phyloP scores from a whole-genome alignment of 805 yeast species.

The Lipomyces kockii region DNA sequence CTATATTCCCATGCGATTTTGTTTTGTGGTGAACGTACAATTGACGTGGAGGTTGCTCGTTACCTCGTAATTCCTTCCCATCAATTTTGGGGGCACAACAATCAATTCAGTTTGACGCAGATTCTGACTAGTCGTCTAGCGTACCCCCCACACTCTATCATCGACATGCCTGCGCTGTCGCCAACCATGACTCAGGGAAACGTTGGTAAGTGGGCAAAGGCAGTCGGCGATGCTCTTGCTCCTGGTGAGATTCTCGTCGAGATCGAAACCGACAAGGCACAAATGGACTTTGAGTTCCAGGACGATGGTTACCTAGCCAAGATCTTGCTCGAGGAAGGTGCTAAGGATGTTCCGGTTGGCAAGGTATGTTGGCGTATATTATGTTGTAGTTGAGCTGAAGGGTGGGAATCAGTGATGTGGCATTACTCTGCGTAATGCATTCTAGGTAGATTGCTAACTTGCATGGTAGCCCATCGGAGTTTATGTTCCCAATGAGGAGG shows the following conservation, averaged over 20 bases:
- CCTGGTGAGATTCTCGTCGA: conserved; percentile 97
- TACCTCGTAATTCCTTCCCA: no score
- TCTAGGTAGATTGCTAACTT: conserved; percentile 1
- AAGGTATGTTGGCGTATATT: conserved; percentile 44
- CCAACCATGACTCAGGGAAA: conserved; percentile 99
- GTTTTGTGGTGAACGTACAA: neutral
- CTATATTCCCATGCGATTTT: neutral
- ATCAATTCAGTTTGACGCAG: neutral
- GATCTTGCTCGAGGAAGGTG: conserved; percentile 78
- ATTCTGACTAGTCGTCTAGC: conserved; percentile 18
- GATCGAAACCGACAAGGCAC: conserved; percentile 96
- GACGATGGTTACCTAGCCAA: conserved; percentile 94
- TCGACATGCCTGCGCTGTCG: conserved; percentile 98
- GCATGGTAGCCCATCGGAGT: conserved; percentile 79
- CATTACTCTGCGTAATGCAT: neutral
- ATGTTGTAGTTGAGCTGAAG: no score
- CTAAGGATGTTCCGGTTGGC: conserved; percentile 91
- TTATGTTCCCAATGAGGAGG: conserved; percentile 83
- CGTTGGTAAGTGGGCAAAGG: conserved; percentile 86
- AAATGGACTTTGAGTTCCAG: conserved; percentile 98
- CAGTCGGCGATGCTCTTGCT: conserved; percentile 80
- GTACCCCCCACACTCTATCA: conserved; percentile 83
- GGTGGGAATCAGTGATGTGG: no score
- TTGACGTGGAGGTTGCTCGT: neutral
- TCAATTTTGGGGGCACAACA: neutral